Evolutionary conservation across 2,329 filamentous ascomycete species (phyloP), one percentile per base, ranked within the genome.

Genomic region (Phyllosticta citrichinensis): DNA sequence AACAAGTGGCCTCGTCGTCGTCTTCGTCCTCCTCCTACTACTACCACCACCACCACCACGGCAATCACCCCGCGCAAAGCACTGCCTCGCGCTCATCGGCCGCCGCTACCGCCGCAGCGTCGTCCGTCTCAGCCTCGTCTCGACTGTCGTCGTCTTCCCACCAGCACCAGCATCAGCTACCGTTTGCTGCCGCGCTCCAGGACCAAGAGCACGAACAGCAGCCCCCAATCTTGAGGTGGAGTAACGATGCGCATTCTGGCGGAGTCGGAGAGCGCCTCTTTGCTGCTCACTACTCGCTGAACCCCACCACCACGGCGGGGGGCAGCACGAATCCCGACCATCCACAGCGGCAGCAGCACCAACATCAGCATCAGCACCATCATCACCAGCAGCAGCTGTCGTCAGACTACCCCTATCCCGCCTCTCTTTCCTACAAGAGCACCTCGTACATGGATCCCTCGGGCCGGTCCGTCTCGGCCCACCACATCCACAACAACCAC

Each of bases 401-500:
- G 33, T 40, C 33, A 40, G 33, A 24, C n/a, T 60, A 60, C 52
- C 52, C 58, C 12, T 60, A 60, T 53, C 19, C 58, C n/a, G 22
- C 58, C 35, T 60, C 52, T 14, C 24, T 60, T 25, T 51, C 52
- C 52, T 50, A 27, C 27, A 56, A 56, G 54, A 55, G 40, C 20
- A 12, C 35, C 14, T 47, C 33, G 33, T 61, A 53, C 40, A 61
- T 56, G 58, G 54, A 53, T 40, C 58, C 58, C n/a, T 55, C 58
- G n/a, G 33, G 33, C 33, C 33, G 33, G 33, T 40, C 52, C 53
- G 14, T 17, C 35, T 24, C 47, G 33, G 52, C 57, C 52, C 58
- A 60, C 52, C 58, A 60, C 10, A 58, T 47, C 55, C 60, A 58
- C 51, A n/a, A 57, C 60, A 27, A 27, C 52, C 58, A 4, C 5